A percentile compares a stretch with the other conserved stretches of the same genome.
These are phyloP conservation scores for Blastomyces parvus DNA, from an alignment of 2,329 filamentous ascomycete species.

Conservation along the genomic window DNA sequence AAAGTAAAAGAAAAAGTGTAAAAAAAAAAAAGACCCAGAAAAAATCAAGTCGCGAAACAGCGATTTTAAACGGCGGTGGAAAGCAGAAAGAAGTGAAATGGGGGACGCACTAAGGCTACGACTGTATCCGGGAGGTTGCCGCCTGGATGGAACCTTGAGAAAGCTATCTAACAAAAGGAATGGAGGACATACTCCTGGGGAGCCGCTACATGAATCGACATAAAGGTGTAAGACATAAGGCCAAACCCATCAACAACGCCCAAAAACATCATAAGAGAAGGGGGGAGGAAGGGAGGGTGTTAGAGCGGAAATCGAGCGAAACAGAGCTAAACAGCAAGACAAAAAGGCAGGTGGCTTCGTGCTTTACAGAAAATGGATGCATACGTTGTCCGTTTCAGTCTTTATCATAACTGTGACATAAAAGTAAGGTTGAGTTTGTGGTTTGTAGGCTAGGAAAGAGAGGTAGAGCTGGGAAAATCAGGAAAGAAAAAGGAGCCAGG, in stretches of 20 bases:
- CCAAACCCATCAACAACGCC: background rate
- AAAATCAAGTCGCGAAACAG: background rate
- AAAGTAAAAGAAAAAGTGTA: background rate
- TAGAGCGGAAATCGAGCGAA: background rate
- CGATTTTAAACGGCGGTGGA: background rate
- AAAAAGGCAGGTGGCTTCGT: background rate
- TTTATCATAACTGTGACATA: background rate
- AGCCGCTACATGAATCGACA: background rate
- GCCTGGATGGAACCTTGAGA: background rate
- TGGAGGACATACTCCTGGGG: background rate
- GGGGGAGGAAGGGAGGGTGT: background rate
- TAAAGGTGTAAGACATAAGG: background rate
- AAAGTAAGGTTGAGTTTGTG: background rate
- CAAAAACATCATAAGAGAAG: background rate
- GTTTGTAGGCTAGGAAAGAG: background rate
- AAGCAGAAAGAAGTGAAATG: background rate
- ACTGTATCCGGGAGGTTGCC: background rate
- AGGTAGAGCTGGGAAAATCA: background rate
- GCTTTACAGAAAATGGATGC: background rate
- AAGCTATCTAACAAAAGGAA: background rate
- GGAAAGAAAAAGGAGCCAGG: background rate
- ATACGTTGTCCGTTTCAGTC: background rate
- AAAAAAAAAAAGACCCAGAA: background rate
- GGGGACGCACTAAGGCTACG: background rate
- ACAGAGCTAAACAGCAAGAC: background rate